These are phyloP conservation scores for Suillus fuscotomentosus DNA, from an alignment of 768 basidiomycete genomes.

Conservation along the genomic window DNA sequence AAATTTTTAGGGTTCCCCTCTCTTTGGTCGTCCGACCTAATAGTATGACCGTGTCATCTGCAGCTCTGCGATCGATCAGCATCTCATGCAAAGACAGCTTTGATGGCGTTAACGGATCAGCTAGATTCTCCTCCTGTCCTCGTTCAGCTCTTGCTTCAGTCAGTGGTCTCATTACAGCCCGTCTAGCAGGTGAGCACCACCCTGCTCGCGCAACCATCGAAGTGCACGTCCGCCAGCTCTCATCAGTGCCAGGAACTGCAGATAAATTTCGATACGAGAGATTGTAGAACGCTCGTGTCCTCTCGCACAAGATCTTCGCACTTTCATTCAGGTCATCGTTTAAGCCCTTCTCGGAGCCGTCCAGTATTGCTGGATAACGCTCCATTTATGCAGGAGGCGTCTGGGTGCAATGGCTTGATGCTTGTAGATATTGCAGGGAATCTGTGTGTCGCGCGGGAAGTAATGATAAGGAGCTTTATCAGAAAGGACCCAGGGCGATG, in stretches of 20 bases:
- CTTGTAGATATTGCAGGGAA: slow-evolving; percentile 15
- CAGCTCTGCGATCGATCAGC: slow-evolving; percentile 11
- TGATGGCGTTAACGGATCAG: slow-evolving; percentile 75
- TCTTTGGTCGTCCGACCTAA: not conserved
- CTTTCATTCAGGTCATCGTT: slow-evolving; percentile 74
- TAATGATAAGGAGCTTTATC: slow-evolving; percentile 24
- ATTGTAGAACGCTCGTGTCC: slow-evolving; percentile 61
- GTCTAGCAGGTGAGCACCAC: slow-evolving; percentile 58
- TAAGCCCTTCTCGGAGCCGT: slow-evolving; percentile 41
- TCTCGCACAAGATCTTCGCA: slow-evolving; percentile 67
- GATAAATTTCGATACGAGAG: slow-evolving; percentile 45
- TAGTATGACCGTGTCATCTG: not conserved
- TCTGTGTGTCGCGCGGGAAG: slow-evolving; percentile 13
- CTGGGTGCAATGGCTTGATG: slow-evolving; percentile 4
- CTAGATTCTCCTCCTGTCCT: slow-evolving; percentile 48
- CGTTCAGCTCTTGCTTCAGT: slow-evolving; percentile 60
- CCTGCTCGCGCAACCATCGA: slow-evolving; percentile 76
- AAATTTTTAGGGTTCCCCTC: not conserved
- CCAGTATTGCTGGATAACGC: slow-evolving; percentile 13
- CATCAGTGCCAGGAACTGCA: slow-evolving; percentile 66
- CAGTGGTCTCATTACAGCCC: slow-evolving; percentile 79
- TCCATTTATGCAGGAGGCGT: slow-evolving; percentile 4
- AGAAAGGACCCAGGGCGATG: slow-evolving; percentile 4
- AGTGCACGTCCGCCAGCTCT: slow-evolving; percentile 66
- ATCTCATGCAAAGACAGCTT: slow-evolving; percentile 55